Percentiles rank a stretch among this genome's conserved stretches.
These are phyloP conservation scores for Silybum marianum DNA, from an alignment of 129 eudicot species.

Conservation along the genomic window DNA sequence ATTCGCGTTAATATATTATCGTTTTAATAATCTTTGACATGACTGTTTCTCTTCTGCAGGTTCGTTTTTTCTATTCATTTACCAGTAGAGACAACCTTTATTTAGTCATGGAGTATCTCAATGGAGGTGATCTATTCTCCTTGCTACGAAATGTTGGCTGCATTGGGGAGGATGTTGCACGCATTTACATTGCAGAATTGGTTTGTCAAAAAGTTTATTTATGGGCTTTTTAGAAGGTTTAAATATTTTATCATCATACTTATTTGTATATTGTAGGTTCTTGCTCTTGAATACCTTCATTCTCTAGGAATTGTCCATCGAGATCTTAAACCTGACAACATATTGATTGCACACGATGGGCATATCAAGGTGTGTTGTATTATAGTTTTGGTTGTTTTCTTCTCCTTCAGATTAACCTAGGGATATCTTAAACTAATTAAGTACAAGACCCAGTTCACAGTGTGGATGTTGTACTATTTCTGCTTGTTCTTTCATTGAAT, in stretches of 20 bases:
- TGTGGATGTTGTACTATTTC: neutral
- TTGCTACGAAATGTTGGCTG: conserved; percentile 77
- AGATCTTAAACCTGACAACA: conserved; percentile 93
- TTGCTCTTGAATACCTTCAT: conserved; percentile 92
- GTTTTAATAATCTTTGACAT: conserved; percentile 4
- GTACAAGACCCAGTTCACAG: neutral
- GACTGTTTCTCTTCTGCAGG: conserved; percentile 43
- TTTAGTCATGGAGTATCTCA: conserved; percentile 92
- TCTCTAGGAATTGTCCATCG: conserved; percentile 86
- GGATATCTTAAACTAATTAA: neutral
- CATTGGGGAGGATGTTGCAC: conserved; percentile 78
- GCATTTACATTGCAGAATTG: conserved; percentile 81
- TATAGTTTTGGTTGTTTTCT: neutral
- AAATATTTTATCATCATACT: conserved; percentile 1
- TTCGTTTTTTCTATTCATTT: conserved; percentile 83
- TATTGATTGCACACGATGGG: conserved; percentile 85
- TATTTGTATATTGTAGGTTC: conserved; percentile 60
- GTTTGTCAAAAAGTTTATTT: conserved; percentile 35
- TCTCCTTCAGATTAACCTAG: neutral
- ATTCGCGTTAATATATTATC: neutral
- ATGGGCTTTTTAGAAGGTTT: neutral
- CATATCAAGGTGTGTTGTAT: conserved; percentile 71
- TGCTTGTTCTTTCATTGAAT: neutral
- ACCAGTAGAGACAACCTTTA: conserved; percentile 81
- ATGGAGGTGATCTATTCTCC: conserved; percentile 91